Conservation (phyloP, 768 basidiomycete genomes). For the Mycena pura region DNA sequence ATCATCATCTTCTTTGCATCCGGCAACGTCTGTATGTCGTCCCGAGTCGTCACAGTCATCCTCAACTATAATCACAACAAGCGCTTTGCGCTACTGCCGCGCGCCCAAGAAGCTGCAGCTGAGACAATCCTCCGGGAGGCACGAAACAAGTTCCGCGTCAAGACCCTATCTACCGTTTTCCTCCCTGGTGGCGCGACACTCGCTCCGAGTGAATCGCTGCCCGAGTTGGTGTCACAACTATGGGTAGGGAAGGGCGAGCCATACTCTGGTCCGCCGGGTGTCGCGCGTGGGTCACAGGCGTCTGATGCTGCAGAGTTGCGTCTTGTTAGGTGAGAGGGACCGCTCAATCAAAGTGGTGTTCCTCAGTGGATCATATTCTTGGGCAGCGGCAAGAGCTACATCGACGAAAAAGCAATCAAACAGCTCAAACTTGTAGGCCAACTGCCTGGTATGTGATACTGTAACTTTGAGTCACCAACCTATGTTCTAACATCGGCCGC, state of each 20-base stretch:
- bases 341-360: neutral
- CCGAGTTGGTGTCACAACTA: slow-evolving; percentile 32
- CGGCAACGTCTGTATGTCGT: slow-evolving; percentile 33
- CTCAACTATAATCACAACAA: slow-evolving; percentile 44
- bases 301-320: slow-evolving; percentile 34
- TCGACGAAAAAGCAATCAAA: slow-evolving; percentile 40
- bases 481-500: neutral
- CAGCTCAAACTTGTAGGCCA: slow-evolving; percentile 38
- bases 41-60: slow-evolving; percentile 39
- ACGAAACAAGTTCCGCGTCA: slow-evolving; percentile 45
- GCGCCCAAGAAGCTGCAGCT: neutral
- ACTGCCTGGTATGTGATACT: slow-evolving; percentile 25
- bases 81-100: slow-evolving; percentile 34
- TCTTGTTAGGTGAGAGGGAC: slow-evolving; percentile 32
- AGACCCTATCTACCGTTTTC: slow-evolving; percentile 38
- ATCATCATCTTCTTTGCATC: neutral
- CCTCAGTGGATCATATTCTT: neutral
- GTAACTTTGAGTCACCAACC: neutral
- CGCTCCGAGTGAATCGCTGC: slow-evolving; percentile 26
- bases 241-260: slow-evolving; percentile 44
- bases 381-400: slow-evolving; percentile 35
- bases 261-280: slow-evolving; percentile 40
- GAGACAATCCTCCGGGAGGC: slow-evolving; percentile 41
- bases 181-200: slow-evolving; percentile 37
- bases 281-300: neutral